Percentiles rank a stretch among this genome's conserved stretches.
Evolutionary conservation across 768 basidiomycete species (phyloP).

Genomic region (Tricholoma bakamatsutake): DNA sequence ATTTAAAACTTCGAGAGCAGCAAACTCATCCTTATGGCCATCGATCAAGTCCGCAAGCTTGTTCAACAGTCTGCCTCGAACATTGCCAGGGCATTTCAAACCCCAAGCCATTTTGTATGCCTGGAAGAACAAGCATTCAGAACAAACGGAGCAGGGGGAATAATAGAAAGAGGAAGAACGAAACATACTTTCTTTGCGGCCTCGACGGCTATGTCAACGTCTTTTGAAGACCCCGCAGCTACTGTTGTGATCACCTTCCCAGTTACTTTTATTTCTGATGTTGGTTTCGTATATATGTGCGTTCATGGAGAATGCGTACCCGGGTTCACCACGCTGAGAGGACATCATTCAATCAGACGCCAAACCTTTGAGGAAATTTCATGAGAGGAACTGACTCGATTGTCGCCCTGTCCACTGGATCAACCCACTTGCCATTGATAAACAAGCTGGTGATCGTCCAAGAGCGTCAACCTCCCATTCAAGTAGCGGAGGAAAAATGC

Average conservation of each 20-base stretch:
- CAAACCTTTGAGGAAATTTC: not conserved
- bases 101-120: conserved; percentile 58
- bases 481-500: not conserved
- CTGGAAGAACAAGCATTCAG: conserved; percentile 4
- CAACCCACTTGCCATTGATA: conserved; percentile 64
- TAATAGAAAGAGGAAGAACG: no score
- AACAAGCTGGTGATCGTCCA: conserved; percentile 42
- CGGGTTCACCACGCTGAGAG: conserved; percentile 52
- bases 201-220: conserved; percentile 31
- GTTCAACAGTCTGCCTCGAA: conserved; percentile 19
- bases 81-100: conserved; percentile 40
- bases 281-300: conserved; percentile 2
- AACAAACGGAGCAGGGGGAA: no score
- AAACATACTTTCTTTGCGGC: conserved; percentile 62
- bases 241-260: conserved; percentile 58
- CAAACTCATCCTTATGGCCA: conserved; percentile 18
- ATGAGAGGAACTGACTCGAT: conserved; percentile 50
- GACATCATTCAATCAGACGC: not conserved
- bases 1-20: conserved; percentile 19
- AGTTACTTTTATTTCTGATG: conserved; percentile 35
- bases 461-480: not conserved
- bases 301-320: conserved; percentile 20
- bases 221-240: conserved; percentile 52
- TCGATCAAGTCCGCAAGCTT: conserved; percentile 26
- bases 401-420: conserved; percentile 47